Evolutionary conservation across 169 alveolate genomes (phyloP).

Genomic region (Plasmodium malariae): DNA sequence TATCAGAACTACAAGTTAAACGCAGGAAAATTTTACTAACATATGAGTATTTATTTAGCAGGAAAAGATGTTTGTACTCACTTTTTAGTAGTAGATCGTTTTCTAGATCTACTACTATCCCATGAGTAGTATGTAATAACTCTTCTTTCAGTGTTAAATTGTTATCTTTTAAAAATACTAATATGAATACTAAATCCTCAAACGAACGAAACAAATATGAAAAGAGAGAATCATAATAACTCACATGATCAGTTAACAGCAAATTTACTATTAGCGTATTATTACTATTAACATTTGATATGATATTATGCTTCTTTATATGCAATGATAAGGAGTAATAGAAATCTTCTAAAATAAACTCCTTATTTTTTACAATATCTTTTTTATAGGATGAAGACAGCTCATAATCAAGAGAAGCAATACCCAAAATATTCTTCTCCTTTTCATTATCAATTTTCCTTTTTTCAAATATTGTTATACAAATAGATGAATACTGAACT

Average conservation of each 20-base stretch:
- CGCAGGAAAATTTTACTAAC: conserved; percentile 32
- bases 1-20: conserved; percentile 33
- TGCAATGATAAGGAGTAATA: conserved; percentile 37
- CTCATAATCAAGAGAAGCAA: conserved; percentile 49
- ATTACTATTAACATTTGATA: conserved; percentile 19
- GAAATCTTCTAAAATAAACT: background rate
- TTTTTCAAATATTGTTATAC: conserved; percentile 28
- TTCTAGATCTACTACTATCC: conserved; percentile 29
- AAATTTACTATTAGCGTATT: conserved; percentile 57
- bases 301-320: conserved; percentile 30
- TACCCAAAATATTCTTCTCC: conserved; percentile 15
- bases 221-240: conserved; percentile 30
- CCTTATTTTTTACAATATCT: background rate
- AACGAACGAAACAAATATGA: conserved; percentile 16
- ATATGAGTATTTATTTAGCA: conserved; percentile 26
- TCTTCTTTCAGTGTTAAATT: conserved; percentile 11
- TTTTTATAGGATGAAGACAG: background rate
- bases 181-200: conserved; percentile 37
- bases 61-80: conserved; percentile 2
- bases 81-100: background rate
- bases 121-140: background rate
- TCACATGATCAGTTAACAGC: conserved; percentile 9
- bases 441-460: background rate
- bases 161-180: conserved; percentile 31
- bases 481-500: conserved; percentile 59